These are phyloP conservation scores for Aphanomyces cochlioides DNA, from an alignment of 352 stramenopile species.

Conservation along the genomic window DNA sequence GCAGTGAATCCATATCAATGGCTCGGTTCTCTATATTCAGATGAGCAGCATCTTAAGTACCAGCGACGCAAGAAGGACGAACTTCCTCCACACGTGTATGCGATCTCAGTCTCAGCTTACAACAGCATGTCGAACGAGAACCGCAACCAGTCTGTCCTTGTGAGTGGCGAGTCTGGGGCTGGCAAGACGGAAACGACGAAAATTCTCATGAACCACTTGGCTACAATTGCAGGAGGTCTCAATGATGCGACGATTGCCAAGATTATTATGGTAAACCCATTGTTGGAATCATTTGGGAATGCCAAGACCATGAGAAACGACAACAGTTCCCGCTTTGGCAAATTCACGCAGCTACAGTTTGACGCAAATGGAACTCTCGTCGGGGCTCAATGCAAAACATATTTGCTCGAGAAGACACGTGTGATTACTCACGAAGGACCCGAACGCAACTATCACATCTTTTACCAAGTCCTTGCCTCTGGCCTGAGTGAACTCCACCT, in stretches of 20 bases:
- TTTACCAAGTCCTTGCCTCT: conserved; percentile 88
- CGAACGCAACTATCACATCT: conserved; percentile 97
- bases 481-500: conserved; percentile 49
- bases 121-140: conserved; percentile 63
- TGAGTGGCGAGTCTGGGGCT: conserved; percentile 81
- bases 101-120: conserved; percentile 67
- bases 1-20: conserved; percentile 96
- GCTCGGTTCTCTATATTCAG: conserved; percentile 80
- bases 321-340: conserved; percentile 95
- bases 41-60: conserved; percentile 76
- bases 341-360: conserved; percentile 96
- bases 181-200: conserved; percentile 94
- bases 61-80: conserved; percentile 65
- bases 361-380: conserved; percentile 73
- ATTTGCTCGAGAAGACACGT: conserved; percentile 96
- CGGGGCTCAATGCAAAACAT: conserved; percentile 92
- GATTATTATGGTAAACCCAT: conserved; percentile 97
- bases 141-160: conserved; percentile 79
- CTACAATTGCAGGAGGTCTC: conserved; percentile 60
- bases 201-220: conserved; percentile 86
- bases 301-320: conserved; percentile 96
- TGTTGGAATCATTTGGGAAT: conserved; percentile 98
- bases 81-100: conserved; percentile 72
- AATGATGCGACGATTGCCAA: conserved; percentile 92
- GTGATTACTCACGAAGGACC: conserved; percentile 90